Base-by-base conservation (phyloP, 192 early-diverging fungal genomes). In the Coemansia asiatica region DNA sequence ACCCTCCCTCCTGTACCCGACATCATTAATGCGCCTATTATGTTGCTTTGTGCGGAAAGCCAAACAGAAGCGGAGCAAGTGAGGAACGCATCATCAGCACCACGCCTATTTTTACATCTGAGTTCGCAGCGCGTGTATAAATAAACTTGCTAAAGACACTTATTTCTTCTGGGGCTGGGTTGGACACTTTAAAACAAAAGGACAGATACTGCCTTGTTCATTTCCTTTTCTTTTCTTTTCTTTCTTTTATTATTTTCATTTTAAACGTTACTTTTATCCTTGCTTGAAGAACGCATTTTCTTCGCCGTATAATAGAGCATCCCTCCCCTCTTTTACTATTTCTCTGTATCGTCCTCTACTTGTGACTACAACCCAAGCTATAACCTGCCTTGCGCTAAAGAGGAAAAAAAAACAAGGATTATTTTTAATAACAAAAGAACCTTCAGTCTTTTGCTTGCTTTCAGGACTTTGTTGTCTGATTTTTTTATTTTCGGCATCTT, bases 261-360 rank as follows among this genome's bases (percentile, higher is more conserved):
- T 44, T 12, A 44, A 13, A 8, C 56, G 19, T 59, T 59, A 59
- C 56, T 59, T 59, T 59, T 59, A 58, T 58, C 38, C 56, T 33
- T 38, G 56, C 56, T 22, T 59, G 36, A 59, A 22, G 36, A 29
- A 9, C 56, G 56, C 56, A 59, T 59, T 59, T 35, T 59, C 56
- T 23, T 53, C 15, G 21, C 22, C 50, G 15, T 26, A 53, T 26
- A 53, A 53, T 53, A 53, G 23, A 50, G 35, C 35, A 44, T 55
- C 13, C 53, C 29, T 55, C 26, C 29, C 53, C 53, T 55, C 53
- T 55, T n/a, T 55, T 10, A 15, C 29, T n/a, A 10, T 22, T 22
- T 9, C 50, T 26, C 50, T 25, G 27, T 55, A 9, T n/a, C 53
- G 12, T 55, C 53, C n/a, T 28, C 50, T 15, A 29, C 53, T n/a